Evolutionary conservation across 768 basidiomycete genomes (phyloP), one percentile per base, ranked within the genome.

Genomic region (Lentinula edodes): DNA sequence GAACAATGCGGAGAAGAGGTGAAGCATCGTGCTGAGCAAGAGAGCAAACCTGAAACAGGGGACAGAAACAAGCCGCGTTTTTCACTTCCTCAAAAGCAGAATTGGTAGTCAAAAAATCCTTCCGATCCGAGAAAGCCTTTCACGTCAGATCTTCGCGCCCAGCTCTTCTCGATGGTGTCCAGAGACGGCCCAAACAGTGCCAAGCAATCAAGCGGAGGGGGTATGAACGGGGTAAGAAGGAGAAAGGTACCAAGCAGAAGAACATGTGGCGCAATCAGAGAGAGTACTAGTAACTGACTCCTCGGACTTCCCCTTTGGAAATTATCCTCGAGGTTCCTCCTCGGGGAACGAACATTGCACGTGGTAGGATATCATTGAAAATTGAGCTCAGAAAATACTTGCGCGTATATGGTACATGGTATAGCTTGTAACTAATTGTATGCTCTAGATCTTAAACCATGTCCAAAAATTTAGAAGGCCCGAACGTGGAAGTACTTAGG

Each of bases 21-120:
- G 41, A 57, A 63, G 10, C 46, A 62, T 42, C 28, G 66, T 1
- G 36, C 43, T 3, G 34, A 55, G 10, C 5, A 61, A 42, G 28
- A 42, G 12, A 56, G 43, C 51, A 56, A 16, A 23, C 23, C 3
- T 23, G 23, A 23, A 23, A 43, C 58, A 61, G 57, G 58, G 41
- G 52, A 63, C 59, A 5, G 55, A 52, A 51, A 58, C 51, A 58
- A 20, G 46, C 46, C 46, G 46, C 46, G 46, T 48, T 48, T 45
- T 48, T 12, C 5, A 45, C 43, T 45, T 15, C 43, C 43, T 45
- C 43, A 15, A n/a, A 45, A n/a, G 7, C 7, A 7, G 18, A 18
- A 16, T n/a, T 45, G 43, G 43, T n/a, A 45, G 20, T 20, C 8
- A 8, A 20, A 46, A 28, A 28, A 28, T 28, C 28, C 28, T 20